Evolutionary conservation across 768 basidiomycete genomes (phyloP).

Genomic region (Clathrus columnatus): DNA sequence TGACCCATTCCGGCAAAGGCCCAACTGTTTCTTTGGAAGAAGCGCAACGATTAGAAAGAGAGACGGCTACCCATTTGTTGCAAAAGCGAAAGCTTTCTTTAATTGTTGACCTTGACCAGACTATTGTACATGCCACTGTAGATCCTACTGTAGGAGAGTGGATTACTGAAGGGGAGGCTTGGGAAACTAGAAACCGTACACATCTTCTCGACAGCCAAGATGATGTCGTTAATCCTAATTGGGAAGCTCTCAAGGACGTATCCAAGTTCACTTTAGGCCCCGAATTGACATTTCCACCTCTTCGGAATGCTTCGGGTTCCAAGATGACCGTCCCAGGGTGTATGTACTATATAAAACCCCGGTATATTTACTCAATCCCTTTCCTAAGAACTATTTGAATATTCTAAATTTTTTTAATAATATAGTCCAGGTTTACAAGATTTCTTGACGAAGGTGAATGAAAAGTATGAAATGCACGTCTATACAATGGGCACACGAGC

Average conservation of each 20-base stretch:
- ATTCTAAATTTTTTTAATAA: background rate
- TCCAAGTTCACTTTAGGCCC: slow-evolving; percentile 80
- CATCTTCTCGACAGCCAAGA: slow-evolving; percentile 34
- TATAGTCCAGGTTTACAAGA: slow-evolving; percentile 77
- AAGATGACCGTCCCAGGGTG: slow-evolving; percentile 69
- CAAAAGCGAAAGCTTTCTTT: slow-evolving; percentile 74
- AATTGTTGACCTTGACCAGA: slow-evolving; percentile 98
- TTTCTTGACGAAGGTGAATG: slow-evolving; percentile 64
- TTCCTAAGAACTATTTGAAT: slow-evolving; percentile 10
- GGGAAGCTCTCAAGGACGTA: slow-evolving; percentile 85
- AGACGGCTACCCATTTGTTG: slow-evolving; percentile 73
- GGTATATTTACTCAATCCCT: slow-evolving; percentile 47
- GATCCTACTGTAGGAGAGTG: slow-evolving; percentile 98
- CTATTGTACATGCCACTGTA: slow-evolving; percentile 96
- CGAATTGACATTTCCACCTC: slow-evolving; percentile 51
- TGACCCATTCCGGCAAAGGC: slow-evolving; percentile 88
- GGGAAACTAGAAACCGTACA: slow-evolving; percentile 53
- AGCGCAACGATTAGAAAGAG: slow-evolving; percentile 79
- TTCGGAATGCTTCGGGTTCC: slow-evolving; percentile 26
- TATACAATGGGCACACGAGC: slow-evolving; percentile 99
- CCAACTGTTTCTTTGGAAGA: slow-evolving; percentile 90
- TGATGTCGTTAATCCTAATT: slow-evolving; percentile 75
- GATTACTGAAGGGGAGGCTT: slow-evolving; percentile 78
- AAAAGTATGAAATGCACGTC: slow-evolving; percentile 96
- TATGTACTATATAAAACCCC: slow-evolving; percentile 96